phyloP scores from a whole-genome alignment of 257 asterid genomes.

The Parsonsia alboflavescens region DNA sequence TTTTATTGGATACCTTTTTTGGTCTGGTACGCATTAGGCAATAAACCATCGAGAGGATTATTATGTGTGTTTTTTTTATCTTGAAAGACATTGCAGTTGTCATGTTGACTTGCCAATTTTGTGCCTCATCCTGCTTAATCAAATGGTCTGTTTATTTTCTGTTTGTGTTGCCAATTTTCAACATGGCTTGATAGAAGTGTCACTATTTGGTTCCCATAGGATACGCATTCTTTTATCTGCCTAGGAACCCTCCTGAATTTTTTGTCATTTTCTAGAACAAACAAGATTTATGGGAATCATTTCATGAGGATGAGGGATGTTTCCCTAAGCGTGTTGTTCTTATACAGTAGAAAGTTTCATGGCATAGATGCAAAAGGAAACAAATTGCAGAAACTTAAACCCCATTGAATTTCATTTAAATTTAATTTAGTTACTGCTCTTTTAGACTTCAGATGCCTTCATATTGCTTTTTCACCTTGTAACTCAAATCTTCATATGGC shows the following conservation, averaged over 20 bases:
- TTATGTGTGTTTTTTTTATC: not conserved
- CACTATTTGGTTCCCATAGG: not conserved
- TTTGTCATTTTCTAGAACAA: not conserved
- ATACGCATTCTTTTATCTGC: not conserved
- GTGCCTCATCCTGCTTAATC: not conserved
- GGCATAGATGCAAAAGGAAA: not conserved
- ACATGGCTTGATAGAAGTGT: not conserved
- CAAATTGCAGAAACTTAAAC: not conserved
- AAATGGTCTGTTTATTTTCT: too few species aligned
- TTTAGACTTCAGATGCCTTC: not conserved
- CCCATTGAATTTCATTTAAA: not conserved
- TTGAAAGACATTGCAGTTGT: not conserved
- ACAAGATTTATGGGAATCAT: not conserved
- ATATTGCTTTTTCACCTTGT: not conserved
- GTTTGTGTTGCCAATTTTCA: not conserved
- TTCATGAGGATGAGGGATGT: not conserved
- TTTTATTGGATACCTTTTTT: not conserved
- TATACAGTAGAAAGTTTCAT: too few species aligned
- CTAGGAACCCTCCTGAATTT: not conserved
- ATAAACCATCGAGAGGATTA: not conserved
- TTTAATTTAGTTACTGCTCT: not conserved
- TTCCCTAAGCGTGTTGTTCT: not conserved
- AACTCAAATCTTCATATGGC: not conserved
- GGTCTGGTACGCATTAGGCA: not conserved
- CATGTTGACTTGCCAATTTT: not conserved